Base-by-base conservation (phyloP, 768 basidiomycete genomes). In the Lactifluus volemus region DNA sequence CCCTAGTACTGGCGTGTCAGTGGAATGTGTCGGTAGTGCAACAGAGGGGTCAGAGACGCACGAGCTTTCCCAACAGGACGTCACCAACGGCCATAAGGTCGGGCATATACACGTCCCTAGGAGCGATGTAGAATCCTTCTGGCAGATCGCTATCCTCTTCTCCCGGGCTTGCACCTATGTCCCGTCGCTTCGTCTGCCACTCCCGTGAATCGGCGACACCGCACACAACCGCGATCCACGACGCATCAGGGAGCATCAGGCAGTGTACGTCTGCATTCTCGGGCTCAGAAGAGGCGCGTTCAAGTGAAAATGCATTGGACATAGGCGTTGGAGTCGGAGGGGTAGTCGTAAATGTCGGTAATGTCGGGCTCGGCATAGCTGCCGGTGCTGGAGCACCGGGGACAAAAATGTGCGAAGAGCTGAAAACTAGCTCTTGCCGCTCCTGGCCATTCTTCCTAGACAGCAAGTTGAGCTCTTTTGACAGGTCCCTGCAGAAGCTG, bases 221-320 rank as follows among this genome's bases (percentile, higher is more conserved):
- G 67, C 89, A 91, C 7, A 92, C 84, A 53, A 90, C 76, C 4
- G 88, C 88, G 59, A 91, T 88, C 89, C 89, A 91, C 5, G 80
- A 79, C 7, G 73, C 74, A 55, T 85, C 81, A 1, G 89, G 89
- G 2, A 92, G 74, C 39, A 91, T 71, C 21, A 74, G 71, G 21
- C 2, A 44, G 17, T 39, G 52, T 15, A 32, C 15, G 75, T 71
- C 19, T 70, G 66, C 6, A 71, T 75, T 36, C 14, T 65, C 65
- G 32, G 42, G 58, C 36, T 17, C 59, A 5, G n/a, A 50, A 9
- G 36, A 63, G 21, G 36, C 17, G 29, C 55, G n/a, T 25, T 36
- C 67, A 5, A 70, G 67, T 8, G 67, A 51, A 38, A 59, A 44
- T 4, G 51, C 59, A 47, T 62, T 44, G 11, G 67, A 56, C 49